Conservation (phyloP, 78 protist genomes). For the Dictyostelium intermedium region DNA sequence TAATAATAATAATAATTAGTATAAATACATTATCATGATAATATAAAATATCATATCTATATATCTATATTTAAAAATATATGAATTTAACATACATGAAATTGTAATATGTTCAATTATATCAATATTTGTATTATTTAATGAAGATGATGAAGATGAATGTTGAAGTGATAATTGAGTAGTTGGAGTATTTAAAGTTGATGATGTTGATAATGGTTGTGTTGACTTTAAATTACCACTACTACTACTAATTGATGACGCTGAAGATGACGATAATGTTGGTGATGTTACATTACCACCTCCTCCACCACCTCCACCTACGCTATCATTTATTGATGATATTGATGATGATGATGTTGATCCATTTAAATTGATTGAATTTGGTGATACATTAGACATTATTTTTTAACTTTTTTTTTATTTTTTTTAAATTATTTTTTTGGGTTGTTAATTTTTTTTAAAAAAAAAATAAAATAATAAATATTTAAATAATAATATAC, state of each 20-base stretch:
- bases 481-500: background rate
- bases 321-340: background rate
- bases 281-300: background rate
- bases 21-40: background rate
- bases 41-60: too few relatives aligned
- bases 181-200: background rate
- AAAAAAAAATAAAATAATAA: too few relatives aligned
- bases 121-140: background rate
- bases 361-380: background rate
- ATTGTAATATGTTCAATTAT: conserved; percentile 44
- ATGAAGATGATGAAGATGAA: conserved; percentile 13
- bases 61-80: too few relatives aligned
- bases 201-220: background rate
- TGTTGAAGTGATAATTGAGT: background rate
- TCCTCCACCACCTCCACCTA: background rate
- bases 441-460: background rate
- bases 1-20: background rate
- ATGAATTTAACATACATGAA: conserved; percentile 11
- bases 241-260: background rate
- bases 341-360: background rate
- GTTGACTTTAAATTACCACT: background rate
- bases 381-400: conserved; percentile 2
- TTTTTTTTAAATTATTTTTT: too few relatives aligned
- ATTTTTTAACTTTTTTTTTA: background rate
- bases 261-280: background rate